Base-by-base conservation (phyloP, 495 filamentous ascomycete species). In the Xylaria nigripes region DNA sequence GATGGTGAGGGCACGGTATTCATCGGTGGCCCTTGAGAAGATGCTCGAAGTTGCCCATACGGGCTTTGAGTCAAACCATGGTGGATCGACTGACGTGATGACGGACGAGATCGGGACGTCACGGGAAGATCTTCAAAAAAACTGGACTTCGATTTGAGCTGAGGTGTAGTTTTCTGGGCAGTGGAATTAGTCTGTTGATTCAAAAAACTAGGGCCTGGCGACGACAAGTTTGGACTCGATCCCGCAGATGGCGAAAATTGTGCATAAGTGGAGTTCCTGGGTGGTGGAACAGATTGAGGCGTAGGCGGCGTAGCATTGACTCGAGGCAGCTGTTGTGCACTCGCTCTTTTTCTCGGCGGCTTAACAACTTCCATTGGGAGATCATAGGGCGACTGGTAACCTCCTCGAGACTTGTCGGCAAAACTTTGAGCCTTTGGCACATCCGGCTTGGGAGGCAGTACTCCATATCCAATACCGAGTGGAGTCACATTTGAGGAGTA, bases 321-420 rank as follows among this genome's bases (percentile, higher is more conserved):
- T 40, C 59, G 57, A 42, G 65, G 68, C 44, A 62, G 68, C 34
- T 73, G 71, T 40, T 72, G 72, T 47, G 68, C 69, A 51, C 71
- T 79, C 45, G 68, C 66, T 51, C 79, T 70, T 72, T 81, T 82
- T 69, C 80, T 78, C 25, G 85, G 85, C 24, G 84, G 83, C 50
- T 81, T 81, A 16, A 84, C 77, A 15, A 96, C 77, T 45, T 95
- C 92, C 70, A 94, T 89, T 2, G 93, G 93, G 3, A 98, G 78
- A 68, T 98, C 93, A 60, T 95, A 98, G 3, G 93, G 93, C 22
- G 90, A 96, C 27, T 82, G 78, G 65, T 97, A 98, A 9, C 92
- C 91, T 40, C 90, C 84, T 67, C 94, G 97, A 7, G 87, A 72
- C 58, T 90, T 92, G 63, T 90, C 85, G 5, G 81, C 87, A 67